A percentile compares a stretch with the other conserved stretches of the same genome.
phyloP scores from a whole-genome alignment of 345 rosid species.

The Zanthoxylum bungeanum region DNA sequence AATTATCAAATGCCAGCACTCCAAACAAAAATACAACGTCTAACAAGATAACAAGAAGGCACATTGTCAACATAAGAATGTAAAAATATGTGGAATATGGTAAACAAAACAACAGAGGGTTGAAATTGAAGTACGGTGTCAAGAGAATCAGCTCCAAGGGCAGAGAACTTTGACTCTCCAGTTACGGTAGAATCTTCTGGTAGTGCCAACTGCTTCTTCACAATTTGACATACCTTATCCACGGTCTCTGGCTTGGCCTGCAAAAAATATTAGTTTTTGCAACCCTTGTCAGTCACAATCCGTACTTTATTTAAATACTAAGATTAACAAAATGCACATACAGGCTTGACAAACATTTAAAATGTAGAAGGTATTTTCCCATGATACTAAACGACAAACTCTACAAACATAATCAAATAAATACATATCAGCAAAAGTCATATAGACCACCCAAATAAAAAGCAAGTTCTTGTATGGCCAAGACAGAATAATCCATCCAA shows the following conservation, averaged over 20 bases:
- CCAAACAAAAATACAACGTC: background rate
- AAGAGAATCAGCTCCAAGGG: conserved; percentile 52
- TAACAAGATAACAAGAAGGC: background rate
- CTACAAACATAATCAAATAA: background rate
- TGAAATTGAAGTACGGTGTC: conserved; percentile 38
- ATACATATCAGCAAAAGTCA: background rate
- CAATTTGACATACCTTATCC: conserved; percentile 37
- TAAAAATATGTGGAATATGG: no score
- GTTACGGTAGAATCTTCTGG: conserved; percentile 29
- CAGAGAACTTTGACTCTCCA: conserved; percentile 46
- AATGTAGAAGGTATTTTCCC: no score
- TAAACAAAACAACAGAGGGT: background rate
- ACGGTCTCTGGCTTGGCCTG: conserved; percentile 50
- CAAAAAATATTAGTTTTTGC: background rate
- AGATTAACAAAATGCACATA: no score
- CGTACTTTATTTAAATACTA: no score
- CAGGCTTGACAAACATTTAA: no score
- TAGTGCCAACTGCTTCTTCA: conserved; percentile 49
- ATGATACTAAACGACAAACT: background rate
- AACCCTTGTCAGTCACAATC: background rate
- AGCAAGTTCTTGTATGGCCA: background rate
- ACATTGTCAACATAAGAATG: background rate
- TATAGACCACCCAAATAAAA: background rate
- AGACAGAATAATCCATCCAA: background rate
- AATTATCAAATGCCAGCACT: background rate